These are phyloP conservation scores for Microstegium vimineum DNA, from an alignment of 176 grass and related monocot genomes.

Conservation along the genomic window DNA sequence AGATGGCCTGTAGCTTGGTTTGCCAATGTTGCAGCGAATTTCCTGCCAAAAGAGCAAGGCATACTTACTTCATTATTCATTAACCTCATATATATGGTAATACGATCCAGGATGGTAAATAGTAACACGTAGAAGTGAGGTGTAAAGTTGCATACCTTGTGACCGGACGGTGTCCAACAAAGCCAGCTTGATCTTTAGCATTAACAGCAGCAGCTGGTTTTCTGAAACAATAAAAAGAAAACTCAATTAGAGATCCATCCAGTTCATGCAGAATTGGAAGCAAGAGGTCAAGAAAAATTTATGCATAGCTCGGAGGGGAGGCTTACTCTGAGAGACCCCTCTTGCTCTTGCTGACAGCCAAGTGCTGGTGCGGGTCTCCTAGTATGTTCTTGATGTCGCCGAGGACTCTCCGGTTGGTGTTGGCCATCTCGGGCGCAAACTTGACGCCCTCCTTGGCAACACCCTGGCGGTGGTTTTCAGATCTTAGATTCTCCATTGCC, in stretches of 20 bases:
- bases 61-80: slow-evolving; percentile 13
- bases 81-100: neutral
- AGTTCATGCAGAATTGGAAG: neutral
- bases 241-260: slow-evolving; percentile 14
- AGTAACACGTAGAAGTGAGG: neutral
- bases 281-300: neutral
- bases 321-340: slow-evolving; percentile 44
- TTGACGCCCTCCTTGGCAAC: slow-evolving; percentile 67
- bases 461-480: slow-evolving; percentile 22
- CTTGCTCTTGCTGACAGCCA: slow-evolving; percentile 56
- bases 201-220: neutral
- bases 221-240: slow-evolving; percentile 43
- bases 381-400: slow-evolving; percentile 62
- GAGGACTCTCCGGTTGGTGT: slow-evolving; percentile 48
- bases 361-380: slow-evolving; percentile 25
- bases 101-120: neutral
- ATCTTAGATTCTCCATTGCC: slow-evolving; percentile 53
- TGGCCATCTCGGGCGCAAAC: slow-evolving; percentile 15
- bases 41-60: slow-evolving; percentile 29
- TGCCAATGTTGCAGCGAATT: slow-evolving; percentile 44
- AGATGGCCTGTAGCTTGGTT: slow-evolving; percentile 31
- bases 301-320: neutral
- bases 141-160: slow-evolving; percentile 36
- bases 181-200: slow-evolving; percentile 25
- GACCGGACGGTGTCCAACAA: slow-evolving; percentile 37